Conservation (phyloP, 306 rosid species). For the Cucumis hystrix region DNA sequence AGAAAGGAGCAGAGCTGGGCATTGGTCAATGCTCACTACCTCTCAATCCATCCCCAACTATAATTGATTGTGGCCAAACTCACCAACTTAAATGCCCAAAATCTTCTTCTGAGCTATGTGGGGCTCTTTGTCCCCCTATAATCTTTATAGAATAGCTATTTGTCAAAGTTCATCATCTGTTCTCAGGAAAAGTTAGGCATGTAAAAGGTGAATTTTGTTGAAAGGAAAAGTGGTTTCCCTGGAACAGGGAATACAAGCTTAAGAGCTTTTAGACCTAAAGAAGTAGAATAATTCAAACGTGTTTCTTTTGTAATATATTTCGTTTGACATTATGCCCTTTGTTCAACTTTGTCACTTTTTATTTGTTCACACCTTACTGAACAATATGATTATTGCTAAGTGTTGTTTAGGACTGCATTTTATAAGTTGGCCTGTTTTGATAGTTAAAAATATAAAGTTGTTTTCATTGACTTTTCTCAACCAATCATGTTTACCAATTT, state of each 20-base stretch:
- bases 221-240: neutral
- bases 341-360: neutral
- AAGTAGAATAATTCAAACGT: neutral
- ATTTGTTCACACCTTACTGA: neutral
- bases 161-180: neutral
- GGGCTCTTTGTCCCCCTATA: neutral
- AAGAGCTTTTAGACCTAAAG: neutral
- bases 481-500: too few species aligned
- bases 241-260: neutral
- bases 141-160: neutral
- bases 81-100: neutral
- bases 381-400: neutral
- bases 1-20: neutral
- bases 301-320: neutral
- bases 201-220: neutral
- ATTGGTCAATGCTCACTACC: neutral
- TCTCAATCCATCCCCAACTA: neutral
- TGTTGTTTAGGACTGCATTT: neutral
- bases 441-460: neutral
- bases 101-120: neutral
- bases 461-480: neutral
- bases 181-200: neutral
- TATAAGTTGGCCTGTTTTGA: neutral
- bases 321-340: neutral
- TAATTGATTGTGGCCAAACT: neutral